phyloP scores from a whole-genome alignment of 176 grass and related monocot genomes.

The Carex parvula region DNA sequence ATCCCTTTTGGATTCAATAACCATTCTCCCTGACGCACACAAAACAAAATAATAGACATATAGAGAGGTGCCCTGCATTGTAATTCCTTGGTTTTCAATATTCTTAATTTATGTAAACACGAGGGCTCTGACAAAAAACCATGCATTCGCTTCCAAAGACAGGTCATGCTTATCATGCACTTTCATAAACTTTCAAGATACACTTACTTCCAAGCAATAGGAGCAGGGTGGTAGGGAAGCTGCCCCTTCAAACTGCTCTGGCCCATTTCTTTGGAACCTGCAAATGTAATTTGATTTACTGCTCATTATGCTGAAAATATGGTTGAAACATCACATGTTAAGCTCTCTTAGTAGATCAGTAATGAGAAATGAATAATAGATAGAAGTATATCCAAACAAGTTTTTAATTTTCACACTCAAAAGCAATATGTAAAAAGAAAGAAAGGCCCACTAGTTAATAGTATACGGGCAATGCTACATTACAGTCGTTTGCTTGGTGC shows the following conservation, averaged over 20 bases:
- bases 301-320: background rate
- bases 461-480: background rate
- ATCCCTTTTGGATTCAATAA: background rate
- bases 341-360: background rate
- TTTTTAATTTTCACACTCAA: background rate
- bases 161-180: background rate
- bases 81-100: background rate
- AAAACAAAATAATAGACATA: background rate
- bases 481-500: background rate
- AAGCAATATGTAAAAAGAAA: background rate
- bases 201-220: slow-evolving; percentile 16
- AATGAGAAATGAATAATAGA: background rate
- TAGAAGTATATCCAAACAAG: background rate
- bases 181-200: background rate
- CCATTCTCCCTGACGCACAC: background rate
- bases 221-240: background rate
- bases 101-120: background rate
- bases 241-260: background rate
- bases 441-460: background rate
- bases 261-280: background rate
- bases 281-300: background rate
- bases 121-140: background rate
- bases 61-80: background rate
- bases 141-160: background rate
- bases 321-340: background rate